These are phyloP conservation scores for Dipodascopsis tothii DNA, from an alignment of 805 yeast genomes.

Conservation along the genomic window DNA sequence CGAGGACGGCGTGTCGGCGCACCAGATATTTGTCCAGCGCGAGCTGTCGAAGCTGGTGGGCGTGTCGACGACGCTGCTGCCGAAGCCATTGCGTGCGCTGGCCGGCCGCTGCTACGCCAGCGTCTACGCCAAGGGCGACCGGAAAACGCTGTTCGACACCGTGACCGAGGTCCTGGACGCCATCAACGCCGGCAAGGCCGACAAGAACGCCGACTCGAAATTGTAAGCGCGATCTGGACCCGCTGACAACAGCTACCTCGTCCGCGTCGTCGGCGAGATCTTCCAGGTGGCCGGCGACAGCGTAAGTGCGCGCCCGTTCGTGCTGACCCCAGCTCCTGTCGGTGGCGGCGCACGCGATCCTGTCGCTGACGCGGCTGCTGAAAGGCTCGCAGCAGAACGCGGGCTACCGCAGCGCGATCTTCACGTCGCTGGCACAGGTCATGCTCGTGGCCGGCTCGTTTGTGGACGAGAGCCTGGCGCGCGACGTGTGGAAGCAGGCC, in stretches of 20 bases:
- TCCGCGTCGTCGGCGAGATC: constrained; percentile 26
- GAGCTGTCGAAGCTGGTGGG: constrained; percentile 14
- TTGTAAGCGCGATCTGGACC: constrained; percentile 22
- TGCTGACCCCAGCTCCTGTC: constrained; percentile 26
- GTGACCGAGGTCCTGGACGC: constrained; percentile 23
- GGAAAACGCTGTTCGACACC: constrained; percentile 26
- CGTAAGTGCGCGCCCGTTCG: constrained; percentile 15
- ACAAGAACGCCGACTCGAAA: constrained; percentile 27
- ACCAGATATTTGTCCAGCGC: constrained; percentile 21
- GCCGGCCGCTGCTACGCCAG: constrained; percentile 19
- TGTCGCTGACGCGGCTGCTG: constrained; percentile 26
- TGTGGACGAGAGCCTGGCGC: constrained; percentile 29
- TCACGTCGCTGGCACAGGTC: constrained; percentile 24
- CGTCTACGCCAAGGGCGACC: constrained; percentile 16
- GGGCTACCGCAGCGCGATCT: constrained; percentile 26
- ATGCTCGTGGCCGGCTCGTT: constrained; percentile 26
- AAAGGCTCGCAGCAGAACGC: constrained; percentile 26
- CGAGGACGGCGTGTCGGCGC: constrained; percentile 19
- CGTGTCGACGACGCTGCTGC: constrained; percentile 8
- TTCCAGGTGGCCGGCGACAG: constrained; percentile 27
- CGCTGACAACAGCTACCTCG: constrained; percentile 19
- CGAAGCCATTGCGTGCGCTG: constrained; percentile 13
- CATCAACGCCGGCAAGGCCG: constrained; percentile 25
- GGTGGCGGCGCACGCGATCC: constrained; percentile 29
- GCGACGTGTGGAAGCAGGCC: constrained; percentile 31